A percentile compares a stretch with the other conserved stretches of the same genome.
Conservation (phyloP, 164 flowering plant species). For the Liquidambar formosana region DNA sequence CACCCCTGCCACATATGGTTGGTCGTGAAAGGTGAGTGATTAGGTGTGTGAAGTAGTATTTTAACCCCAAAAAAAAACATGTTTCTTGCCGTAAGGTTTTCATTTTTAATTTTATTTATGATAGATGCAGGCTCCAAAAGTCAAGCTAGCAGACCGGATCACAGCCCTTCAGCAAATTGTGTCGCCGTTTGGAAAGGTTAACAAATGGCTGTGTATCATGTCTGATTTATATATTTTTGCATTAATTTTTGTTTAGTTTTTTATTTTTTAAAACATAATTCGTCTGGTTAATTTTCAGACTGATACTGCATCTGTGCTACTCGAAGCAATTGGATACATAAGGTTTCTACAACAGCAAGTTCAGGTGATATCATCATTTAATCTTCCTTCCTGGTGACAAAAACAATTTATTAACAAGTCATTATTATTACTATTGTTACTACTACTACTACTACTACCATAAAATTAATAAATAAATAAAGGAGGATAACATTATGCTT, state of each 20-base stretch:
- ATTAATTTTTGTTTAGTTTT: not conserved
- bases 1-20: too few relatives aligned
- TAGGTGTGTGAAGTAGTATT: too few relatives aligned
- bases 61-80: too few relatives aligned
- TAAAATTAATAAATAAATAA: too few relatives aligned
- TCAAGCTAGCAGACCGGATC: conserved; percentile 59
- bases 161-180: conserved; percentile 80
- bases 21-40: too few relatives aligned
- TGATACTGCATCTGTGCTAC: conserved; percentile 72
- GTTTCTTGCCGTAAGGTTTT: too few relatives aligned
- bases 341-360: conserved; percentile 70
- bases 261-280: not conserved
- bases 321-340: conserved; percentile 63
- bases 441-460: too few relatives aligned
- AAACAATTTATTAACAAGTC: too few relatives aligned
- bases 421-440: too few relatives aligned
- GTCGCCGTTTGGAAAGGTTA: conserved; percentile 81
- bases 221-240: not conserved
- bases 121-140: conserved; percentile 56
- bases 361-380: conserved; percentile 43
- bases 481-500: too few relatives aligned
- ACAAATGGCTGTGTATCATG: not conserved
- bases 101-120: not conserved
- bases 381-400: not conserved
- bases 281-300: conserved; percentile 41